Evolutionary conservation across 495 filamentous ascomycete genomes (phyloP), one percentile per base, ranked within the genome.

Genomic region (Cairneyella variabilis): DNA sequence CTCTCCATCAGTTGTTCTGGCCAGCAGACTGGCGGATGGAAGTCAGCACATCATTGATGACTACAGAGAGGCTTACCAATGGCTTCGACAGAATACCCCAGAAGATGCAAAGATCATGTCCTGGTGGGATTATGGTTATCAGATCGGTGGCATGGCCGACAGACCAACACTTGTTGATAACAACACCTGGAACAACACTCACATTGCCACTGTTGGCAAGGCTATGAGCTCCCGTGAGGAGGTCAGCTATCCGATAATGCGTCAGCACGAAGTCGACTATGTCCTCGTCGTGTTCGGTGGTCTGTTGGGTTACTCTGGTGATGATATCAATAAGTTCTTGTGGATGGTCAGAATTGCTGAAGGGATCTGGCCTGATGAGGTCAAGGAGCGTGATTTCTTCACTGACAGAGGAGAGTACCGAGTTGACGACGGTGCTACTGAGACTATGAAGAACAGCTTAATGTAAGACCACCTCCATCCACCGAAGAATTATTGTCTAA

Each of bases 281-380:
- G 89, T 99, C 42, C 79, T 99, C 42, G 83, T 99, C 22, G 95
- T 99, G 48, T 99, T 97, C 64, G 95, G 95, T 63, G 95, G 90
- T 59, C 79, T 99, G 42, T 75, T 99, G 18, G 95, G 95, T 53
- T 99, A 99, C 74, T 96, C 91, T n/a, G 95, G 95, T 43, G 95
- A 99, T 64, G 95, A 99, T 65, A 95, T 99, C 78, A 99, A 99
- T 76, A 99, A 99, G 74, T 99, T 99, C 78, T 73, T 99, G 53
- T 99, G 95, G 95, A 99, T 99, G 95, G 93, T 99, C 49, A 83
- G 95, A 65, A 99, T 99, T 59, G 93, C 95, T 34, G 95, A 97
- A 70, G 95, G 95, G 58, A 96, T 99, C 71, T 99, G 95, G 95
- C 95, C 95, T 17, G 89, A 97, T 57, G 91, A 99, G 80, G 86